Evolutionary conservation across 805 yeast species (phyloP).

Genomic region (Candida coleopterorum): DNA sequence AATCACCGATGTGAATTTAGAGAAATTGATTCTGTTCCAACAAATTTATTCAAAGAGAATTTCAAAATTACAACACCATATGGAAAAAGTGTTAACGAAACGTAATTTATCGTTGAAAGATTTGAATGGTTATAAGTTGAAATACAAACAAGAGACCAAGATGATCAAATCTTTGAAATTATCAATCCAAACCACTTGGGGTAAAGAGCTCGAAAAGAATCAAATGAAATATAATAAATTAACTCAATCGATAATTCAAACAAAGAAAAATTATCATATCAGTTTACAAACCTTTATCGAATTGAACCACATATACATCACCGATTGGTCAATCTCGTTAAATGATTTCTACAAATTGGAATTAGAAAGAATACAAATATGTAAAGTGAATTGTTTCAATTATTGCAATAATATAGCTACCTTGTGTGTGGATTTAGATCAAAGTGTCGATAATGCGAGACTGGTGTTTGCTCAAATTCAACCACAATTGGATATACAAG

Average conservation of each 20-base stretch:
- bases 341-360: conserved; percentile 64
- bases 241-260: conserved; percentile 34
- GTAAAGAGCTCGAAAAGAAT: conserved; percentile 62
- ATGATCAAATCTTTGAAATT: conserved; percentile 57
- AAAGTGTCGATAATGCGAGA: conserved; percentile 68
- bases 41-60: conserved; percentile 48
- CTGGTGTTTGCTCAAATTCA: conserved; percentile 63
- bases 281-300: conserved; percentile 51
- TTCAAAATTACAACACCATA: conserved; percentile 52
- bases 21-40: conserved; percentile 50
- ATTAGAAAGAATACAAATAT: conserved; percentile 63
- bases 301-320: conserved; percentile 56
- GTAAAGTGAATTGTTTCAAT: conserved; percentile 72
- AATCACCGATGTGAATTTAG: conserved; percentile 42
- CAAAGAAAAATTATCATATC: conserved; percentile 54
- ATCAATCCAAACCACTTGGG: conserved; percentile 64
- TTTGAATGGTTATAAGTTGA: conserved; percentile 36
- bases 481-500: conserved; percentile 51
- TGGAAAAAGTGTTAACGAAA: conserved; percentile 50
- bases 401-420: conserved; percentile 71
- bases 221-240: conserved; percentile 51
- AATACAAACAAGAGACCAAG: conserved; percentile 55
- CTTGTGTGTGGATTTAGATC: conserved; percentile 74
- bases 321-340: conserved; percentile 67
- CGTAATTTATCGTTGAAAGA: conserved; percentile 34